A percentile compares a stretch with the other conserved stretches of the same genome.
These are phyloP conservation scores for Vitis hybrid DNA, from an alignment of 177 flowering plant genomes.

Conservation along the genomic window DNA sequence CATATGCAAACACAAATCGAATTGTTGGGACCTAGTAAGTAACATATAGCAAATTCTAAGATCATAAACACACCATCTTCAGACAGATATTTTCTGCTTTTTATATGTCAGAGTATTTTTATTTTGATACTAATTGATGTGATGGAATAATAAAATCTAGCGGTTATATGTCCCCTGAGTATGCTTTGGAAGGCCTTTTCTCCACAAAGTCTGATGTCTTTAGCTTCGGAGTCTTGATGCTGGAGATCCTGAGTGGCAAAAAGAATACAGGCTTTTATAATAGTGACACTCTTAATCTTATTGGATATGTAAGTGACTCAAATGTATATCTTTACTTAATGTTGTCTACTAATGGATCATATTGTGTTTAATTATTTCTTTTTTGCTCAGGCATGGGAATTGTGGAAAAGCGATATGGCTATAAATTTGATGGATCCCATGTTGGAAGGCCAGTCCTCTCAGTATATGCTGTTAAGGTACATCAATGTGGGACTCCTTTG, in stretches of 20 bases:
- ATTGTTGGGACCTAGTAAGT: conserved; percentile 9
- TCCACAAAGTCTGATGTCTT: too few relatives aligned
- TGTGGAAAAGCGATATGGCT: conserved; percentile 25
- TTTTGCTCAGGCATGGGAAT: conserved; percentile 30
- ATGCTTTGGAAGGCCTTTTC: too few relatives aligned
- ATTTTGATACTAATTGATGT: too few relatives aligned
- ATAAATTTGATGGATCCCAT: conserved; percentile 22
- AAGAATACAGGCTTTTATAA: conserved; percentile 28
- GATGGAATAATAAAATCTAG: too few relatives aligned
- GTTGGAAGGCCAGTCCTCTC: background rate
- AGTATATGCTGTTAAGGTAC: conserved; percentile 20
- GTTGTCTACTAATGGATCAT: background rate
- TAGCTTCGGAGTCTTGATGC: conserved; percentile 22
- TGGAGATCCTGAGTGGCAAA: conserved; percentile 30
- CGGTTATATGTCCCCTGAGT: too few relatives aligned
- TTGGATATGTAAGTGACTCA: conserved; percentile 24
- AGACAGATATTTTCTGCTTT: too few relatives aligned
- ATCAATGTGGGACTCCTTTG: conserved; percentile 39
- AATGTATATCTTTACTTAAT: background rate
- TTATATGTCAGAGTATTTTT: too few relatives aligned
- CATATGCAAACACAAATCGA: background rate
- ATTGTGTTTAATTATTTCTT: background rate
- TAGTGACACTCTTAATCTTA: conserved; percentile 16
- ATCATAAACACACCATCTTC: too few relatives aligned
- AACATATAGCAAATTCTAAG: background rate